Evolutionary conservation across 805 yeast species (phyloP), one percentile per base, ranked within the genome.

Genomic region (Wickerhamomyces kurtzmanii): DNA sequence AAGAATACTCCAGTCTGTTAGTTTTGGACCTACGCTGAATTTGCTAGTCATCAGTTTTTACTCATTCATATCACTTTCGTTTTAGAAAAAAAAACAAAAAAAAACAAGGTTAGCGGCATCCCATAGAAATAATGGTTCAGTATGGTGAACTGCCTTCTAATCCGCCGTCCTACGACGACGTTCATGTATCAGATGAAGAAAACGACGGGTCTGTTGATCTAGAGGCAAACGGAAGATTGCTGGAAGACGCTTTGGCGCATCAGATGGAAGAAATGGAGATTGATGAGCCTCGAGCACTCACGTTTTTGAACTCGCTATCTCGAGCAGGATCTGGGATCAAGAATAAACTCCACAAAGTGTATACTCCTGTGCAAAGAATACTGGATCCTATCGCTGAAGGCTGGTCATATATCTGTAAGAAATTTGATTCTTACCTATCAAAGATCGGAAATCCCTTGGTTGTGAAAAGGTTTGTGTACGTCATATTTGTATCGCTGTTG

Each of bases 401-500:
- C 1, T 57, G 59, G 38, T 34, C 44, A 6, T 35, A 40, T 11
- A 3, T 55, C 8, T 44, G 53, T 30, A 52, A 57, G 22, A 62
- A 65, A 29, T 55, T 72, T 29, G 95, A 87, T 40, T 52, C 57
- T 17, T 51, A 62, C 16, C 52, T 89, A 9, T 60, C 75, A 12
- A 68, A 69, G 34, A 40, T 82, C n/a, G 95, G 96, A 5, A 85
- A 87, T 46, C 96, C 96, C 4, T 53, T 85, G 26, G 79, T 89
- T 16, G 73, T 87, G 16, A 79, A 81, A 40, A 60, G 97, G 23
- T 59, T 87, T 22, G 51, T 82, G 3, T 84, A 84, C 43, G 81
- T 89, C 8, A 42, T 75, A 3, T 46, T 77, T 26, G 69, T 84
- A 39, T 70, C 84, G n/a, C 33, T 56, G 0, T 42, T 77, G 5